Evolutionary conservation across 352 stramenopile genomes (phyloP).

Genomic region (Pythium vanterpoolii): DNA sequence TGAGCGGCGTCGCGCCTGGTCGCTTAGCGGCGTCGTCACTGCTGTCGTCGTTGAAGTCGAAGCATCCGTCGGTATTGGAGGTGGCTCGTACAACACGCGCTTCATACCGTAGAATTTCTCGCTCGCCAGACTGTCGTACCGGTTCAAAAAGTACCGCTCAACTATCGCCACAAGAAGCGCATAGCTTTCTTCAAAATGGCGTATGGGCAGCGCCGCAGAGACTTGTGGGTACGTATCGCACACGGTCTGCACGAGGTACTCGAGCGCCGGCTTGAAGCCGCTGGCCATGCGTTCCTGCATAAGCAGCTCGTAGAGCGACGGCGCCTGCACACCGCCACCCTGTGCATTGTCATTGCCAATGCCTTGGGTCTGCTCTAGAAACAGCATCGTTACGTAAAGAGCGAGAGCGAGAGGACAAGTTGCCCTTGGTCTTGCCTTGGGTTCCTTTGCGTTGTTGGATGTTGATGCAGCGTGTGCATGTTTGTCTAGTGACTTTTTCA

Average conservation of each 20-base stretch:
- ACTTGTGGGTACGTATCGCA: conserved; percentile 75
- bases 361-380: conserved; percentile 79
- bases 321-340: conserved; percentile 20
- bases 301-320: conserved; percentile 83
- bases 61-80: not conserved
- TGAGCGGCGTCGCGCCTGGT: conserved; percentile 40
- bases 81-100: conserved; percentile 52
- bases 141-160: conserved; percentile 70
- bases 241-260: conserved; percentile 71
- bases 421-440: not conserved
- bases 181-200: conserved; percentile 77
- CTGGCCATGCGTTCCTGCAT: conserved; percentile 85
- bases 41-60: conserved; percentile 1
- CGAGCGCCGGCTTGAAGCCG: conserved; percentile 68
- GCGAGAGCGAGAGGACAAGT: not conserved
- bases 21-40: conserved; percentile 39
- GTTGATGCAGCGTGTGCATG: conserved; percentile 14
- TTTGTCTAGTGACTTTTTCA: not conserved
- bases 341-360: conserved; percentile 25
- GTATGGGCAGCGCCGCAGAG: conserved; percentile 47
- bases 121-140: conserved; percentile 72
- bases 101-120: conserved; percentile 89
- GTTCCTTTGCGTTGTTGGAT: not conserved
- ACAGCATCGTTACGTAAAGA: conserved; percentile 45
- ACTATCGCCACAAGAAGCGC: conserved; percentile 53